phyloP scores from a whole-genome alignment of 2,329 filamentous ascomycete species.

The Fusarium cyanostomum region DNA sequence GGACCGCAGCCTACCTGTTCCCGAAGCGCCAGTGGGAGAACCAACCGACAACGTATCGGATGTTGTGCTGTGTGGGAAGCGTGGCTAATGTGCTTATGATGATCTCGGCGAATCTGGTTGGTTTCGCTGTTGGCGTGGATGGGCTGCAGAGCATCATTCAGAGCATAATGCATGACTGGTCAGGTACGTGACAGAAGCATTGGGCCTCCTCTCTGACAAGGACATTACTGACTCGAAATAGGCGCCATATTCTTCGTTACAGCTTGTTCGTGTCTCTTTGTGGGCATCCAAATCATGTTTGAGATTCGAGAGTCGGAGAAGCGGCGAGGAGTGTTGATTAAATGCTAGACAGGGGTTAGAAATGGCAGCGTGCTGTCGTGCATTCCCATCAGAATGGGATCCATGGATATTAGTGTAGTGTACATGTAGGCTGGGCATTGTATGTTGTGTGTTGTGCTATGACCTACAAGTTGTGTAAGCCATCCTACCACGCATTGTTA shows the following conservation, averaged over 20 bases:
- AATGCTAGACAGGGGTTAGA: constrained; percentile 65
- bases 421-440: constrained; percentile 13
- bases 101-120: constrained; percentile 94
- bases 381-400: background rate
- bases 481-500: no score
- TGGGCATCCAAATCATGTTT: constrained; percentile 94
- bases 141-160: constrained; percentile 80
- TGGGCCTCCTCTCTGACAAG: background rate
- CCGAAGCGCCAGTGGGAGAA: constrained; percentile 76
- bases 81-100: constrained; percentile 92
- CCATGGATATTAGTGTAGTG: background rate
- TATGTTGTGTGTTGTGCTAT: no score
- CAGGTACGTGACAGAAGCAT: constrained; percentile 57
- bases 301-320: constrained; percentile 88
- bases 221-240: constrained; percentile 42
- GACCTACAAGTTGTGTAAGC: no score
- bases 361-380: background rate
- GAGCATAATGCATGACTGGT: constrained; percentile 79
- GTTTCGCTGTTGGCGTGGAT: constrained; percentile 92
- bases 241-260: constrained; percentile 77
- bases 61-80: constrained; percentile 81
- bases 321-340: constrained; percentile 82
- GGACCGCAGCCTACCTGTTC: constrained; percentile 76
- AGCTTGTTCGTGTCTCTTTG: constrained; percentile 80
- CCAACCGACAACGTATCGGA: constrained; percentile 76